These are phyloP conservation scores for Fusarium vanettenii DNA, from an alignment of 2,329 filamentous ascomycete species.

Conservation along the genomic window DNA sequence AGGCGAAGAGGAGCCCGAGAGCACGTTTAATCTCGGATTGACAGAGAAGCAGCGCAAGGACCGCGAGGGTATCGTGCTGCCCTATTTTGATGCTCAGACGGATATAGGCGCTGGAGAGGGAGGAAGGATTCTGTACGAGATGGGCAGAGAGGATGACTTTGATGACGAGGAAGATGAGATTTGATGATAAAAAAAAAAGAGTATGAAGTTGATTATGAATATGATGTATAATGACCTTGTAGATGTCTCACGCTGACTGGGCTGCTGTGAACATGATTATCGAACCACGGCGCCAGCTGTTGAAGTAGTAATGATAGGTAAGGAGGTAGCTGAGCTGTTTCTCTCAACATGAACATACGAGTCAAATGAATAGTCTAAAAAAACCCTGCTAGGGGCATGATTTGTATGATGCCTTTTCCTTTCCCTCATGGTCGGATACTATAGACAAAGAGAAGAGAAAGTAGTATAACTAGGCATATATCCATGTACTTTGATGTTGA, in stretches of 20 bases:
- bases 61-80: slow-evolving; percentile 88
- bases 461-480: not conserved
- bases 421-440: not conserved
- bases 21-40: slow-evolving; percentile 87
- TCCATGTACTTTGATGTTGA: not conserved
- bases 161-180: slow-evolving; percentile 97
- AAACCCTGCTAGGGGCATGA: not conserved
- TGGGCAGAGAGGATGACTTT: slow-evolving; percentile 96
- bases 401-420: not conserved
- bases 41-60: slow-evolving; percentile 92
- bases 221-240: not conserved
- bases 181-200: slow-evolving; percentile 49
- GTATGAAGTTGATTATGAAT: not conserved
- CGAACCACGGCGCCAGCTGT: not conserved
- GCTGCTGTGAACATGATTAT: not conserved
- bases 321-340: not conserved
- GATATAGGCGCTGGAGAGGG: slow-evolving; percentile 83
- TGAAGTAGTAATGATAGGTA: not conserved
- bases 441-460: not conserved
- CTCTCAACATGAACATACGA: not conserved
- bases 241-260: too few relatives aligned
- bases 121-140: slow-evolving; percentile 94
- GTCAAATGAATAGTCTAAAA: not conserved
- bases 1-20: slow-evolving; percentile 69
- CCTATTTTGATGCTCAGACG: slow-evolving; percentile 96